Percentiles rank a stretch among this genome's conserved stretches.
These are phyloP conservation scores for Fusarium dimerum DNA, from an alignment of 2,329 filamentous ascomycete genomes.

Conservation along the genomic window DNA sequence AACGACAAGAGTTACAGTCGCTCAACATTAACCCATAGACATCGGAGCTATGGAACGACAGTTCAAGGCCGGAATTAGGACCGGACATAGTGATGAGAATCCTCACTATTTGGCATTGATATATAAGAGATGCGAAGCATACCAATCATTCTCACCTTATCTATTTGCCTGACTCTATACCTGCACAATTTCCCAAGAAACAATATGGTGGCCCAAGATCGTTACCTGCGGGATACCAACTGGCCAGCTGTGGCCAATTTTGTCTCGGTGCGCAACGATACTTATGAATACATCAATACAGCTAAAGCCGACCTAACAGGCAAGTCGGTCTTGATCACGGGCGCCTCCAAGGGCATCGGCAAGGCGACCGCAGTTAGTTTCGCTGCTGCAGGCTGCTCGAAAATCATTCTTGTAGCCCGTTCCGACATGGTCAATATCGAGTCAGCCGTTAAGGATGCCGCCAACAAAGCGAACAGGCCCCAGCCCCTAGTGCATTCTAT, in stretches of 20 bases:
- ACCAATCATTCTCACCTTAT: not conserved
- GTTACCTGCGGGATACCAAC: constrained; percentile 6
- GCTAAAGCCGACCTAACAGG: constrained; percentile 39
- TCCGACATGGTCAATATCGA: constrained; percentile 39
- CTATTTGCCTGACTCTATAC: not conserved
- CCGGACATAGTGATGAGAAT: not conserved
- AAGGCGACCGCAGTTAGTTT: constrained; percentile 53
- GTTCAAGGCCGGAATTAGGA: not conserved
- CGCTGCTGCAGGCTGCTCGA: constrained; percentile 52
- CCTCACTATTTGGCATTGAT: not conserved
- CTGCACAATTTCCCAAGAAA: constrained; percentile 2
- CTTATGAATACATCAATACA: constrained; percentile 52
- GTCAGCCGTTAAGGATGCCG: constrained; percentile 35
- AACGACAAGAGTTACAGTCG: too few relatives aligned
- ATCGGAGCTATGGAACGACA: too few relatives aligned
- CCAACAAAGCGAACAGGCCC: constrained; percentile 31
- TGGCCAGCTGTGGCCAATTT: constrained; percentile 9
- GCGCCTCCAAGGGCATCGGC: constrained; percentile 57
- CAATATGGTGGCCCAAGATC: constrained; percentile 6
- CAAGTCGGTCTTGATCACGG: constrained; percentile 52
- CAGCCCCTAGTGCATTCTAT: constrained; percentile 40
- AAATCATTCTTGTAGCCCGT: constrained; percentile 55
- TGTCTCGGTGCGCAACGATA: constrained; percentile 10
- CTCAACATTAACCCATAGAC: too few relatives aligned
- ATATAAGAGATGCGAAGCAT: not conserved